These are phyloP conservation scores for Chlamydomonas applanata DNA, from an alignment of 139 green algal genomes.

Conservation along the genomic window DNA sequence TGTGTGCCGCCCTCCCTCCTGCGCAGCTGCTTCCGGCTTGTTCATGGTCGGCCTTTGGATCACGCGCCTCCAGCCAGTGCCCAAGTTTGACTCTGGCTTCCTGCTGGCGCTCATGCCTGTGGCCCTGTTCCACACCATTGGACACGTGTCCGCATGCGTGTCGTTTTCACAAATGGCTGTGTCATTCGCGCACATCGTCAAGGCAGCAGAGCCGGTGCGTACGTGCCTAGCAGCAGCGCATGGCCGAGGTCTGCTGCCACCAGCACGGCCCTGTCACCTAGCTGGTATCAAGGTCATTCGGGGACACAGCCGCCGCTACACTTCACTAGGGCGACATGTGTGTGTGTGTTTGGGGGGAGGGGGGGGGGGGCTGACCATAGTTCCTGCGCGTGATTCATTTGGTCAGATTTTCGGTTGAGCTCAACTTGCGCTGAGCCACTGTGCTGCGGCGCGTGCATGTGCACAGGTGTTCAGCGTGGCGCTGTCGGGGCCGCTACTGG, in stretches of 20 bases:
- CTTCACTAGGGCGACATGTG: too few species aligned
- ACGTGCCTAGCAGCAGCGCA: too few species aligned
- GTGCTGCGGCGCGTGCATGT: too few species aligned
- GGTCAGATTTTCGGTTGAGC: too few species aligned
- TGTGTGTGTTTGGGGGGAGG: too few species aligned
- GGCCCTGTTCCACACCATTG: constrained; percentile 83
- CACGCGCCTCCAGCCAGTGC: constrained; percentile 65
- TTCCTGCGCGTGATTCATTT: too few species aligned
- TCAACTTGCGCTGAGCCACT: too few species aligned
- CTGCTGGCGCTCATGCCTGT: constrained; percentile 66
- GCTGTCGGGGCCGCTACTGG: constrained; percentile 71
- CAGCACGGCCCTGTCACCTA: background rate
- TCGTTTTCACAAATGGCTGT: constrained; percentile 84
- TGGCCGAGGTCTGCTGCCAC: background rate
- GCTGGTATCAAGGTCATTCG: too few species aligned
- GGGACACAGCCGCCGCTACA: too few species aligned
- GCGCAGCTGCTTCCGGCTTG: constrained; percentile 58
- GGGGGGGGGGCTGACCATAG: too few species aligned
- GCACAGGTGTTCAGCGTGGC: constrained; percentile 70
- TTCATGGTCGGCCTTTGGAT: constrained; percentile 82
- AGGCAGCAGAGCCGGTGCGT: constrained; percentile 56
- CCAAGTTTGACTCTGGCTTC: constrained; percentile 48
- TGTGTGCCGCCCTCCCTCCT: background rate
- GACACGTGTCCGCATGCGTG: constrained; percentile 76
- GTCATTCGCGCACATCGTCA: constrained; percentile 86